Evolutionary conservation across 306 rosid species (phyloP).

Genomic region (Trifolium pratense): DNA sequence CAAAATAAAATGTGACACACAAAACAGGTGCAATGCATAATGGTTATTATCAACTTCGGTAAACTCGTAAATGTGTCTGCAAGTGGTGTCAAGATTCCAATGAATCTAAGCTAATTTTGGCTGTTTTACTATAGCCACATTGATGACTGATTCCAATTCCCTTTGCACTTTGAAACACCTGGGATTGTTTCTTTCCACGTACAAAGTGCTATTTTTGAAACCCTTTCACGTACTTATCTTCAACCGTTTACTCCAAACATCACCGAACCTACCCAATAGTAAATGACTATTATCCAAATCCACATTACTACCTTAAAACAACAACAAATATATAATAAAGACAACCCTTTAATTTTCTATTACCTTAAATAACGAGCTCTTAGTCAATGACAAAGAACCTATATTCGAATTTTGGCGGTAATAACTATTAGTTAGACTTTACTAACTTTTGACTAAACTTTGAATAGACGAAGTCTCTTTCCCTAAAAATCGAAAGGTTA

Average conservation of each 20-base stretch:
- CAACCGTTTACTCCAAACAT: slow-evolving; percentile 49
- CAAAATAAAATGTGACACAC: background rate
- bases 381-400: too few species aligned
- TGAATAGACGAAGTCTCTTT: background rate
- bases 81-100: slow-evolving; percentile 16
- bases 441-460: too few species aligned
- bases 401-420: too few species aligned
- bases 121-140: background rate
- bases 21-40: background rate
- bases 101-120: slow-evolving; percentile 32
- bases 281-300: slow-evolving; percentile 37
- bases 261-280: slow-evolving; percentile 48
- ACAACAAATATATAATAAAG: background rate
- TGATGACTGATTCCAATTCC: slow-evolving; percentile 30
- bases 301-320: background rate
- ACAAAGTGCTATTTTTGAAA: slow-evolving; percentile 36
- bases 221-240: slow-evolving; percentile 54
- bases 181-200: slow-evolving; percentile 48
- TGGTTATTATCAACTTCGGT: slow-evolving; percentile 20
- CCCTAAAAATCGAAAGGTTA: background rate
- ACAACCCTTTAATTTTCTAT: background rate
- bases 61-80: slow-evolving; percentile 37
- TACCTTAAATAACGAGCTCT: too few species aligned
- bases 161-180: slow-evolving; percentile 36
- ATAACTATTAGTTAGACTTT: too few species aligned